Conservation (phyloP, 148 eudicot species). For the Beta vulgaris region DNA sequence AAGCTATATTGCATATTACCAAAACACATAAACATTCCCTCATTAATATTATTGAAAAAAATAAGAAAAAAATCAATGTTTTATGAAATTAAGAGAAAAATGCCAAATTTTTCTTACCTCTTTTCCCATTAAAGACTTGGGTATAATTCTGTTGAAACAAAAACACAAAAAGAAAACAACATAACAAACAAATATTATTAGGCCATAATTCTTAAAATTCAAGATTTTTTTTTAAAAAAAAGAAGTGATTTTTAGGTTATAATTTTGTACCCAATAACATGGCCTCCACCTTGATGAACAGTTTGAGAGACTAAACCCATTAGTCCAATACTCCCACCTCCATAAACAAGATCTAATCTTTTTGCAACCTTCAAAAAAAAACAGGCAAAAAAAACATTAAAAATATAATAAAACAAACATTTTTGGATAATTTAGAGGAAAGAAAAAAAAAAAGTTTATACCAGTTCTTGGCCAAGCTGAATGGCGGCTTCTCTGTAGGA, state of each 20-base stretch:
- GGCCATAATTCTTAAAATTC: background rate
- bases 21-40: background rate
- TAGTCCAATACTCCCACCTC: conserved; percentile 76
- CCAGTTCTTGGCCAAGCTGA: conserved; percentile 53
- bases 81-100: background rate
- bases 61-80: background rate
- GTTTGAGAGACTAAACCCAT: conserved; percentile 79
- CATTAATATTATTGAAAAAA: background rate
- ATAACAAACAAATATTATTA: background rate
- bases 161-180: background rate
- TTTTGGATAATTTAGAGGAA: too few species aligned
- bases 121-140: conserved; percentile 37
- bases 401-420: background rate
- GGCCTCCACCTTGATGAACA: conserved; percentile 63
- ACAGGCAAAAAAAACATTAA: background rate
- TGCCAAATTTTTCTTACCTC: conserved; percentile 34
- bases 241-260: conserved; percentile 10
- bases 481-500: conserved; percentile 50
- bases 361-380: conserved; percentile 44
- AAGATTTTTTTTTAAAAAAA: background rate
- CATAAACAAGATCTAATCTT: conserved; percentile 67
- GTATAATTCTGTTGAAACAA: conserved; percentile 29
- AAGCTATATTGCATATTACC: conserved; percentile 28
- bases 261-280: conserved; percentile 60
- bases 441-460: background rate